Evolutionary conservation across 2,329 filamentous ascomycete genomes (phyloP), one percentile per base, ranked within the genome.

Genomic region (Blumeria hordei): DNA sequence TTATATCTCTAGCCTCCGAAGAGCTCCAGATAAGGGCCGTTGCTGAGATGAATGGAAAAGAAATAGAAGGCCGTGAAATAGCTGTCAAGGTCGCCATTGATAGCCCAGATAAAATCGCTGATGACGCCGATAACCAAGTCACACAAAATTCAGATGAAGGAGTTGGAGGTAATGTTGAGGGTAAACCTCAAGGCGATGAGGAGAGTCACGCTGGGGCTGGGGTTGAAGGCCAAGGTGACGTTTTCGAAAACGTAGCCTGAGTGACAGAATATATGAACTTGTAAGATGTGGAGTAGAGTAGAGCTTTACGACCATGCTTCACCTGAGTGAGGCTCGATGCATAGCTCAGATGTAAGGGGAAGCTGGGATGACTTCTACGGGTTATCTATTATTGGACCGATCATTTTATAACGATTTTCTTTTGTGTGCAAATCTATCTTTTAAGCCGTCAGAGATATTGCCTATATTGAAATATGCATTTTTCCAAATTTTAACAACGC

Each of bases 61-160:
- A 94, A 69, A 92, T 98, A 63, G 92, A 96, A 71, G 92, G 90
- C 61, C 90, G 92, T 66, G 90, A 96, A 75, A 98, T 98, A 64
- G 92, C 92, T 61, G 92, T 98, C 78, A 98, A 98, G 85, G 88
- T 98, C 68, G 92, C 92, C 67, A 96, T 98, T 67, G 92, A 98
- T 75, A 95, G 88, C 77, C 92, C 92, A 61, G 90, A 93, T 73
- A 98, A 96, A 83, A 81, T 78, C 58, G 78, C 83, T 61, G 90
- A 95, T 72, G 90, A 95, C 68, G 80, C 84, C 66, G 83, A 75
- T 63, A 69, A 72, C 56, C 72, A 71, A 60, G 71, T 35, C 12
- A 11, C 68, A 28, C 21, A 28, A 4, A 28, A 28, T 28, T 28
- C 21, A 62, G 70, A 74, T 59, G 66, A 68, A 16, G 33, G 33